These are phyloP conservation scores for Ampelomyces quisqualis DNA, from an alignment of 2,329 filamentous ascomycete genomes.

Conservation along the genomic window DNA sequence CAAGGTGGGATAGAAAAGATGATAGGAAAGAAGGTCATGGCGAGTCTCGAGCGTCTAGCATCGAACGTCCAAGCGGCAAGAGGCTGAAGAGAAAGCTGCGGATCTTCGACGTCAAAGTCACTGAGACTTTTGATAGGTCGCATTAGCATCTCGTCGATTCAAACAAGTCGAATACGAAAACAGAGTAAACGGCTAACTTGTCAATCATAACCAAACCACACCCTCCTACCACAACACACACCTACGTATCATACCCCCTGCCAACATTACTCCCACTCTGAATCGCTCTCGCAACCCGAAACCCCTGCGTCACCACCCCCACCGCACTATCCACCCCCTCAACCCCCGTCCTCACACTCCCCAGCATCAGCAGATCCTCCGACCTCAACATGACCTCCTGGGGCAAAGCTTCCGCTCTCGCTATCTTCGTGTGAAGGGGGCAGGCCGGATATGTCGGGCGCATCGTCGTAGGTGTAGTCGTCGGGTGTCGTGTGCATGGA, in stretches of 20 bases:
- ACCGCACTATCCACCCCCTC: slow-evolving; percentile 35
- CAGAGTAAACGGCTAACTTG: neutral
- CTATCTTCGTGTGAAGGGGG: slow-evolving; percentile 43
- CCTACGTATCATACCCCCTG: slow-evolving; percentile 28
- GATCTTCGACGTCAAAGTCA: no score
- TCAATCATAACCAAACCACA: neutral
- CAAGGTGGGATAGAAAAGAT: no score
- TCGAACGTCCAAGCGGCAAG: no score
- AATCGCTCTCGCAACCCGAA: slow-evolving; percentile 35
- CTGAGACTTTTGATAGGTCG: no score
- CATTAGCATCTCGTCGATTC: no score
- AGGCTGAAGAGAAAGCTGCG: no score
- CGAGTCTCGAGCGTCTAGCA: no score
- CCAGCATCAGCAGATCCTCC: slow-evolving; percentile 50
- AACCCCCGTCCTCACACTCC: slow-evolving; percentile 31
- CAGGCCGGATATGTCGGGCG: slow-evolving; percentile 32
- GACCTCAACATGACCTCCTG: slow-evolving; percentile 26
- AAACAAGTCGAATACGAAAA: no score
- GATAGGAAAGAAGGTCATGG: no score
- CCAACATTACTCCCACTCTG: slow-evolving; percentile 20
- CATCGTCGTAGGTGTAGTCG: slow-evolving; percentile 42
- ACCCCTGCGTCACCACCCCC: slow-evolving; percentile 36
- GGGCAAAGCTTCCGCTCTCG: slow-evolving; percentile 19
- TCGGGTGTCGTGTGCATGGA: slow-evolving; percentile 44
- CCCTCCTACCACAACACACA: neutral